A percentile compares a stretch with the other conserved stretches of the same genome.
These are phyloP conservation scores for Petrea volubilis DNA, from an alignment of 257 asterid genomes.

Conservation along the genomic window DNA sequence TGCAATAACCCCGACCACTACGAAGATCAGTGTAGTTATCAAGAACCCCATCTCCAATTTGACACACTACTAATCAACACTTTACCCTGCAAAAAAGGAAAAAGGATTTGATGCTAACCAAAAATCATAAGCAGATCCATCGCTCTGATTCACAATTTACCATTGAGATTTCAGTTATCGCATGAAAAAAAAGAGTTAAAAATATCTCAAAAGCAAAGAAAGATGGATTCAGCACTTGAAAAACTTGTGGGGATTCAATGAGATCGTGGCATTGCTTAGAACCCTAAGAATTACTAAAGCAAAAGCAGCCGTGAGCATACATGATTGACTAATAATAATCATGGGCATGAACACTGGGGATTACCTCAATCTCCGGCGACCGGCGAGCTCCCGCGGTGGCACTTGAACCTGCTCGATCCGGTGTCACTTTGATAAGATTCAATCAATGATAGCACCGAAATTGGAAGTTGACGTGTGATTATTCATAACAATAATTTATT, in stretches of 20 bases:
- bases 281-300: not conserved
- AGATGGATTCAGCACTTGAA: not conserved
- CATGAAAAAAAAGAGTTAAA: not conserved
- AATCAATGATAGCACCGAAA: not conserved
- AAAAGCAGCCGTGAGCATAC: not conserved
- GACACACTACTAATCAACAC: not conserved
- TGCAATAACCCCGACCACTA: slow-evolving; percentile 77
- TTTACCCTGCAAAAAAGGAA: slow-evolving; percentile 23
- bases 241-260: not conserved
- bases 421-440: slow-evolving; percentile 42
- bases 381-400: slow-evolving; percentile 30
- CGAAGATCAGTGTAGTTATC: slow-evolving; percentile 75
- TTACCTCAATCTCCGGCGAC: slow-evolving; percentile 33
- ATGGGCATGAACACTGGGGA: not conserved
- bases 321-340: not conserved
- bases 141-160: not conserved
- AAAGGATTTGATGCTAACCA: not conserved
- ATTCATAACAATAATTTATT: too few relatives aligned
- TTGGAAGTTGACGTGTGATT: not conserved
- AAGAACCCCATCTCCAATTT: slow-evolving; percentile 72
- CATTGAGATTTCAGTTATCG: not conserved
- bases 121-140: slow-evolving; percentile 25
- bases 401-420: slow-evolving; percentile 45
- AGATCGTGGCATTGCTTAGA: slow-evolving; percentile 11
- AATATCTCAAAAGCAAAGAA: slow-evolving; percentile 11